Evolutionary conservation across 371 early-diverging fungal species (phyloP).

Genomic region (Lichtheimia hyalospora): DNA sequence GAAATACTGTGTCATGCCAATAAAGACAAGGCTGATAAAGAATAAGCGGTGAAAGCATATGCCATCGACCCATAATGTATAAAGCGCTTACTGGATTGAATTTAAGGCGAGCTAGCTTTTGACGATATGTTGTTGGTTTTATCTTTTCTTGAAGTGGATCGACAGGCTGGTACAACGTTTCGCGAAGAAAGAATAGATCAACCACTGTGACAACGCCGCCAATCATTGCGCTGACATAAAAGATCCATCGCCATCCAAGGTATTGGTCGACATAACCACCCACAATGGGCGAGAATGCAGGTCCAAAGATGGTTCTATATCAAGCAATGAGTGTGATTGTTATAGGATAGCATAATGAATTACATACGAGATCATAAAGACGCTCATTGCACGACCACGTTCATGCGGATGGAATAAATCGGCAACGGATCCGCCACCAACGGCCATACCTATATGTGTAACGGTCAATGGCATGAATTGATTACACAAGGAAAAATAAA

Average conservation of each 20-base stretch:
- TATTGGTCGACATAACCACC: conserved; percentile 57
- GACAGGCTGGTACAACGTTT: conserved; percentile 38
- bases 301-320: conserved; percentile 50
- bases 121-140: neutral
- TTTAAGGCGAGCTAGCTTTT: conserved; percentile 15
- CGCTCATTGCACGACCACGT: conserved; percentile 40
- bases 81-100: conserved; percentile 39
- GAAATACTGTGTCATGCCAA: too few species aligned
- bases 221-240: conserved; percentile 50
- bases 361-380: conserved; percentile 36
- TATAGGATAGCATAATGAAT: neutral
- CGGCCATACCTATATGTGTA: conserved; percentile 16
- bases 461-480: too few species aligned
- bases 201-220: conserved; percentile 45
- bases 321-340: neutral
- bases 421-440: conserved; percentile 43
- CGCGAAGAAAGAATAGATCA: conserved; percentile 48
- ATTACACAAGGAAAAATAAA: too few species aligned
- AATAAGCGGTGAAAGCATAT: too few species aligned
- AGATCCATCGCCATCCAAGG: conserved; percentile 60
- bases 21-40: too few species aligned
- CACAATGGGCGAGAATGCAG: conserved; percentile 53
- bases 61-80: neutral
- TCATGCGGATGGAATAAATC: conserved; percentile 40
- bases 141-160: neutral